A percentile compares a stretch with the other conserved stretches of the same genome.
Evolutionary conservation across 2,329 filamentous ascomycete genomes (phyloP).

Genomic region (Aspergillus fijiensis): DNA sequence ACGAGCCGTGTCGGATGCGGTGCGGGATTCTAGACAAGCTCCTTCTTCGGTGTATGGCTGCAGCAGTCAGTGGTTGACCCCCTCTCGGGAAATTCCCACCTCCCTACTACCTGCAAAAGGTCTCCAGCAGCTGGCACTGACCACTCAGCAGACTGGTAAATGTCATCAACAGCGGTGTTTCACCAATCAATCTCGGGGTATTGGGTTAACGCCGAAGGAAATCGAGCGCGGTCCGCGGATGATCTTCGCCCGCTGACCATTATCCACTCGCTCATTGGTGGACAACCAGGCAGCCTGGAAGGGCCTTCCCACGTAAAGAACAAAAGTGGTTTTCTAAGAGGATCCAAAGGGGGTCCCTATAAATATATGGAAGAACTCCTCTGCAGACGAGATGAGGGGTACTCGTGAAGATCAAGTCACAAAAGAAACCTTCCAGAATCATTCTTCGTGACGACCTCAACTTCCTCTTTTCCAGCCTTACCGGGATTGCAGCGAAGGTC

Average conservation of each 20-base stretch:
- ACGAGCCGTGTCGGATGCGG: neutral
- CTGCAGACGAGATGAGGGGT: neutral
- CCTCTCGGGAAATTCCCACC: neutral
- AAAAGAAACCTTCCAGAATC: neutral
- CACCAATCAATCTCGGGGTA: constrained; percentile 5
- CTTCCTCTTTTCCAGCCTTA: constrained; percentile 2
- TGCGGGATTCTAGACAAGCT: neutral
- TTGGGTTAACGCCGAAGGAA: constrained; percentile 4
- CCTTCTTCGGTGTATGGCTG: neutral
- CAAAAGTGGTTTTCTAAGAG: neutral
- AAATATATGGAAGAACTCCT: neutral
- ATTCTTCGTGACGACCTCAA: neutral
- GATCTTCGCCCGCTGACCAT: constrained; percentile 2
- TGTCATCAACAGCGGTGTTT: neutral
- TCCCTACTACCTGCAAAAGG: too few relatives aligned
- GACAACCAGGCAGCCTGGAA: constrained; percentile 1
- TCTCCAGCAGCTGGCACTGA: neutral
- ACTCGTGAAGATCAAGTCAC: neutral
- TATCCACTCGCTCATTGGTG: neutral
- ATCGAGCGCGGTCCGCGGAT: neutral
- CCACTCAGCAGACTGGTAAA: neutral
- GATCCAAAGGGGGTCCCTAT: neutral
- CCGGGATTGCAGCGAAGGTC: constrained; percentile 4
- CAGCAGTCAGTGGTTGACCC: neutral
- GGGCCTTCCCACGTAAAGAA: neutral